Evolutionary conservation across 202 grass and related monocot species (phyloP).

Genomic region (Zoysia matrella): DNA sequence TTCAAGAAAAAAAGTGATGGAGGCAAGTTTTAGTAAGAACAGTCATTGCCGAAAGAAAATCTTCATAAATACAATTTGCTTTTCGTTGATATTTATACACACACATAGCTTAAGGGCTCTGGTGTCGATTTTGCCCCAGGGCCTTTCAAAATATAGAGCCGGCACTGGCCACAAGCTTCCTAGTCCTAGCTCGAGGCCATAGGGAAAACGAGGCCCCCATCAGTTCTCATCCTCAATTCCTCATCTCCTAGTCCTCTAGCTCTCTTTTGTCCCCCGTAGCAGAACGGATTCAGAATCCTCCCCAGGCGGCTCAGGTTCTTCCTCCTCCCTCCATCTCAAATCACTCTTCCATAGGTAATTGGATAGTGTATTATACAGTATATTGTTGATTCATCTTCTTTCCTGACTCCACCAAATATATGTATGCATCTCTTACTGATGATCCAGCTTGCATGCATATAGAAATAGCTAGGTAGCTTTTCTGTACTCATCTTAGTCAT

Average conservation of each 20-base stretch:
- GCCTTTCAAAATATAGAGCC: no score
- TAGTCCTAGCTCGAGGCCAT: slow-evolving; percentile 36
- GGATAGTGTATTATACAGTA: no score
- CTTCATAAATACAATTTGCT: no score
- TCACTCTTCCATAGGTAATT: background rate
- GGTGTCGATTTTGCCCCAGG: no score
- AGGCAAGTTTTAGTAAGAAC: no score
- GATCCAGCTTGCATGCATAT: background rate
- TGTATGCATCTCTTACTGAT: slow-evolving; percentile 22
- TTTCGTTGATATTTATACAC: no score
- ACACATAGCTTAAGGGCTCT: no score
- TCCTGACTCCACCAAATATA: slow-evolving; percentile 7
- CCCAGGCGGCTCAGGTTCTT: background rate
- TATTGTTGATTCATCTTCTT: slow-evolving; percentile 7
- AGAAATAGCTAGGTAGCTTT: background rate
- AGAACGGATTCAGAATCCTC: slow-evolving; percentile 23
- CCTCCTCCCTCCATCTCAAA: slow-evolving; percentile 8
- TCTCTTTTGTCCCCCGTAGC: slow-evolving; percentile 14
- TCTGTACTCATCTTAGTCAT: background rate
- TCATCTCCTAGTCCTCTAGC: slow-evolving; percentile 18
- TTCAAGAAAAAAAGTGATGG: no score
- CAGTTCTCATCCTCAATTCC: slow-evolving; percentile 15
- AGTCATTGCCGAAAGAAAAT: no score
- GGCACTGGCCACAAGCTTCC: slow-evolving; percentile 18
- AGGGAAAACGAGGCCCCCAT: slow-evolving; percentile 49